Conservation (phyloP, 306 rosid species). For the Myrica gale region DNA sequence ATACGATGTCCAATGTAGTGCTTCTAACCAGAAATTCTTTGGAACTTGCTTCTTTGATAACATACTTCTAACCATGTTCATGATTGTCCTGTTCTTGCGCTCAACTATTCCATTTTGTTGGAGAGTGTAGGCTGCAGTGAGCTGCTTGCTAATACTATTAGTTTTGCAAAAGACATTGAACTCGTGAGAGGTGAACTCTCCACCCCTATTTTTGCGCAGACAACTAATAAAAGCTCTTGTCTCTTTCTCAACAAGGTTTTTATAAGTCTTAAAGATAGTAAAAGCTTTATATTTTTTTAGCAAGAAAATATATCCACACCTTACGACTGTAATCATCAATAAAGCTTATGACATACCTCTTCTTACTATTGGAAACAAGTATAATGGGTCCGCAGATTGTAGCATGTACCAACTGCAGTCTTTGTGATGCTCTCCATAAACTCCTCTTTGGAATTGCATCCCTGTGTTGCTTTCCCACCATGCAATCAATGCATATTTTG, state of each 20-base stretch:
- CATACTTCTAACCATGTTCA: background rate
- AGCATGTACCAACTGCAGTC: background rate
- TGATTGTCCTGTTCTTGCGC: background rate
- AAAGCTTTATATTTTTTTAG: background rate
- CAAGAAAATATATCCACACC: background rate
- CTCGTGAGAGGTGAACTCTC: slow-evolving; percentile 1
- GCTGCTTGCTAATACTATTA: background rate
- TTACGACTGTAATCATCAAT: background rate
- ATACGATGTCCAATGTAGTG: background rate
- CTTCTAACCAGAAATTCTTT: background rate
- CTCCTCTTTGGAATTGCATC: background rate
- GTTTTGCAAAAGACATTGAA: background rate
- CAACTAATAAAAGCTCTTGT: background rate
- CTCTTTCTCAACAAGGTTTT: background rate
- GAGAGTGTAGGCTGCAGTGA: background rate
- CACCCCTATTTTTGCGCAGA: background rate
- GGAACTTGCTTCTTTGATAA: background rate
- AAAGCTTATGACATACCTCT: background rate
- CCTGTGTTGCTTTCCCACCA: background rate
- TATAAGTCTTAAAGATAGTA: background rate
- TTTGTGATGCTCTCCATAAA: slow-evolving; percentile 8
- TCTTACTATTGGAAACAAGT: background rate
- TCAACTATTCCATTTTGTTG: background rate
- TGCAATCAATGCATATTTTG: background rate
- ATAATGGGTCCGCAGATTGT: background rate